Percentiles rank a stretch among this genome's conserved stretches.
These are phyloP conservation scores for Sporothrix sp. DNA, from an alignment of 2,329 filamentous ascomycete species.

Conservation along the genomic window DNA sequence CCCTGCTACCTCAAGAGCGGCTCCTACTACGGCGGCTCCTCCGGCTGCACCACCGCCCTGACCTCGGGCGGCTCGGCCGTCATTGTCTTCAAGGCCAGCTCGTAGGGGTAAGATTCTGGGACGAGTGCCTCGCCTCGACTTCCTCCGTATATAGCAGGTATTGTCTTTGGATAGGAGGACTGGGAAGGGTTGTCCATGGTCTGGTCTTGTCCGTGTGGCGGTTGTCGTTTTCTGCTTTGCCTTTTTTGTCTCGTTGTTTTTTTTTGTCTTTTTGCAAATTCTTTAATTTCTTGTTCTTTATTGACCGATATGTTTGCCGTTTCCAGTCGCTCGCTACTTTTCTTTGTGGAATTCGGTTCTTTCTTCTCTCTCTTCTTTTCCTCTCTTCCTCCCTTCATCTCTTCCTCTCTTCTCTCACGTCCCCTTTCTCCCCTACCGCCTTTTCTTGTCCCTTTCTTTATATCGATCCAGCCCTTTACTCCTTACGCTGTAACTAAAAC, in stretches of 20 bases:
- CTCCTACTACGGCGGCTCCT: slow-evolving; percentile 46
- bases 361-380: neutral
- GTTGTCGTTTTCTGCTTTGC: neutral
- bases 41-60: slow-evolving; percentile 55
- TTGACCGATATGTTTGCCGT: neutral
- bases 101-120: neutral
- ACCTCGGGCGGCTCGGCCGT: slow-evolving; percentile 10
- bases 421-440: too few relatives aligned
- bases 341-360: neutral
- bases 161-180: too few relatives aligned
- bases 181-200: too few relatives aligned
- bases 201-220: neutral
- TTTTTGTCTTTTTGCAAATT: neutral
- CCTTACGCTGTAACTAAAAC: too few relatives aligned
- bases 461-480: too few relatives aligned
- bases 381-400: neutral
- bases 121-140: too few relatives aligned
- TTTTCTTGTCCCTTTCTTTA: too few relatives aligned
- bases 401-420: neutral
- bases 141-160: too few relatives aligned
- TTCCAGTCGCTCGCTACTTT: neutral
- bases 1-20: slow-evolving; percentile 59
- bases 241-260: neutral
- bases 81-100: slow-evolving; percentile 13
- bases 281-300: neutral